Conservation (phyloP, 495 filamentous ascomycete genomes). For the Hypoxylon cercidicola region DNA sequence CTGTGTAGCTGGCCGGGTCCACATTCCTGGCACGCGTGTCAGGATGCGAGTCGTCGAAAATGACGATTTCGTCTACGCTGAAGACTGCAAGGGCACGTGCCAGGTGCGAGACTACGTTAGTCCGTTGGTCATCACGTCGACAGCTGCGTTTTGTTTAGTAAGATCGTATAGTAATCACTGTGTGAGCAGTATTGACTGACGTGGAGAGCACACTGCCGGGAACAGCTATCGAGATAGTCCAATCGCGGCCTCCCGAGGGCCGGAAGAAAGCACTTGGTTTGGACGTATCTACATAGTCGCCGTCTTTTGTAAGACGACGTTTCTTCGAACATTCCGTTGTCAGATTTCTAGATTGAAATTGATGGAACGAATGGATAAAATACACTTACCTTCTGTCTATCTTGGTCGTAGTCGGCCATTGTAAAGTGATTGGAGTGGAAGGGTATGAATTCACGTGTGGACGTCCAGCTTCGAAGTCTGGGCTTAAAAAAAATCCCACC, state of each 20-base stretch:
- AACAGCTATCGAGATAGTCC: constrained; percentile 61
- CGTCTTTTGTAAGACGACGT: constrained; percentile 53
- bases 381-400: constrained; percentile 45
- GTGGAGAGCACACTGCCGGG: constrained; percentile 59
- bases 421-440: constrained; percentile 5
- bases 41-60: constrained; percentile 71
- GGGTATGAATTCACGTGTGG: neutral
- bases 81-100: constrained; percentile 80
- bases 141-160: constrained; percentile 44
- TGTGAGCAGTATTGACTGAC: constrained; percentile 45
- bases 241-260: constrained; percentile 52
- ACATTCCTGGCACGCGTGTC: constrained; percentile 52
- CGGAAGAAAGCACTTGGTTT: constrained; percentile 50
- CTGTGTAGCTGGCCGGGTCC: constrained; percentile 66
- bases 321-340: constrained; percentile 50
- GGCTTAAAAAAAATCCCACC: neutral
- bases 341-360: too few species aligned
- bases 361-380: constrained; percentile 3
- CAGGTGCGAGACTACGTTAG: constrained; percentile 70
- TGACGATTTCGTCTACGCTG: constrained; percentile 78
- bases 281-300: constrained; percentile 45
- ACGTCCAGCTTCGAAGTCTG: neutral
- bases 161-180: neutral
- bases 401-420: constrained; percentile 46
- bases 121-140: constrained; percentile 70